Evolutionary conservation across 2,329 filamentous ascomycete species (phyloP).

Genomic region (Periconia sp.): DNA sequence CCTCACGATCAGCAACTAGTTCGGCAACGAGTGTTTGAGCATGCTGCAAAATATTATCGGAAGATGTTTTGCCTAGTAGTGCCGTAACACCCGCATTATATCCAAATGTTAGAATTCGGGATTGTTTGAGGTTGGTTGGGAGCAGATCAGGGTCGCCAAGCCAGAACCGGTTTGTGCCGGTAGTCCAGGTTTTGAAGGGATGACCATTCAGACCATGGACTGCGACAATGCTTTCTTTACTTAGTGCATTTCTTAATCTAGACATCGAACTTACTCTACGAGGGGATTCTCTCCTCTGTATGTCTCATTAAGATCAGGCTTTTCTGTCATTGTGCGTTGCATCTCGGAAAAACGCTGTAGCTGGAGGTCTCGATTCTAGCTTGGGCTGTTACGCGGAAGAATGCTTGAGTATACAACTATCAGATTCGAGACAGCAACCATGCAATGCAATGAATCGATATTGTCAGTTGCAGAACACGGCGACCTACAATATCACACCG

Average conservation of each 20-base stretch:
- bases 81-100: conserved; percentile 16
- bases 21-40: conserved; percentile 41
- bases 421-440: background rate
- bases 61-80: conserved; percentile 24
- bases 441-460: background rate
- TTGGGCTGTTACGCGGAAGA: background rate
- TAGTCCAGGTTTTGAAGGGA: conserved; percentile 18
- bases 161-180: conserved; percentile 13
- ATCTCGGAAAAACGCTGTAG: background rate
- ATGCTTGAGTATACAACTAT: background rate
- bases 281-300: conserved; percentile 12
- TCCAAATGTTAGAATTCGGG: conserved; percentile 16
- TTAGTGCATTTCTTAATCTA: background rate
- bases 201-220: conserved; percentile 20
- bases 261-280: conserved; percentile 9
- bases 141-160: conserved; percentile 14
- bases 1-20: conserved; percentile 35
- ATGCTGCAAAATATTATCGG: conserved; percentile 38
- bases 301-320: conserved; percentile 8
- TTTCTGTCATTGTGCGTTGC: conserved; percentile 1
- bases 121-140: conserved; percentile 11
- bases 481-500: background rate
- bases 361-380: background rate
- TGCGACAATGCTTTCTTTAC: conserved; percentile 13
- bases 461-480: background rate